A percentile compares a stretch with the other conserved stretches of the same genome.
Conservation (phyloP, 805 yeast genomes). For the Blastobotrys americana region DNA sequence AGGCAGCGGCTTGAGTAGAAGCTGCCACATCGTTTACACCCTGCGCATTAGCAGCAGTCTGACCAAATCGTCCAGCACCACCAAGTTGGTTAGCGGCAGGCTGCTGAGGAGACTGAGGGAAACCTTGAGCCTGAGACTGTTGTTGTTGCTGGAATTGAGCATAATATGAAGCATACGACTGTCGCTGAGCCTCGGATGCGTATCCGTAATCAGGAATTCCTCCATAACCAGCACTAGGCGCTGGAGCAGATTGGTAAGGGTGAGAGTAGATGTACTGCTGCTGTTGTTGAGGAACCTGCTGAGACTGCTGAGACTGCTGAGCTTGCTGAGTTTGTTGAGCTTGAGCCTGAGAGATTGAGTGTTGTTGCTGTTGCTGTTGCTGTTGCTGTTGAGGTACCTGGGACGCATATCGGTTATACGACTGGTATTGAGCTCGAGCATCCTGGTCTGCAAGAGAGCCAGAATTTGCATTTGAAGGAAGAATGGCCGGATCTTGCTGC, state of each 20-base stretch:
- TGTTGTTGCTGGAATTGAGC: slow-evolving; percentile 16
- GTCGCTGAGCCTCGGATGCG: slow-evolving; percentile 17
- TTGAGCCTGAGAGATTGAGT: slow-evolving; percentile 10
- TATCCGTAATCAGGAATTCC: slow-evolving; percentile 17
- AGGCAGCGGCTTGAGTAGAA: slow-evolving; percentile 9
- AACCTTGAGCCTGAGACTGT: slow-evolving; percentile 6
- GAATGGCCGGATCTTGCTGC: slow-evolving; percentile 1
- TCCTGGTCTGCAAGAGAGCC: no score
- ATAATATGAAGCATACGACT: slow-evolving; percentile 18
- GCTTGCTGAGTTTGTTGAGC: slow-evolving; percentile 17
- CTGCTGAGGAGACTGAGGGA: slow-evolving; percentile 4
- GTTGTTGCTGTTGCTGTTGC: slow-evolving; percentile 19
- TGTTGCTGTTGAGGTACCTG: slow-evolving; percentile 11
- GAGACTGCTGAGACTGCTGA: slow-evolving; percentile 13
- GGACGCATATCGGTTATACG: not conserved
- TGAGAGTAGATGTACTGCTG: slow-evolving; percentile 23
- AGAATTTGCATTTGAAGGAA: not conserved
- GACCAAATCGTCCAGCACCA: slow-evolving; percentile 1
- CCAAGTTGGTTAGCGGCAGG: slow-evolving; percentile 6
- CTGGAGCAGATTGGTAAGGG: slow-evolving; percentile 12
- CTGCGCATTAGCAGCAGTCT: slow-evolving; percentile 3
- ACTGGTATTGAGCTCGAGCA: not conserved
- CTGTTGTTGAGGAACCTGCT: slow-evolving; percentile 19
- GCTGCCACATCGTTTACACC: slow-evolving; percentile 1
- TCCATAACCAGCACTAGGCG: slow-evolving; percentile 14